Conservation (phyloP, 345 rosid genomes). For the Moricandia arvensis region DNA sequence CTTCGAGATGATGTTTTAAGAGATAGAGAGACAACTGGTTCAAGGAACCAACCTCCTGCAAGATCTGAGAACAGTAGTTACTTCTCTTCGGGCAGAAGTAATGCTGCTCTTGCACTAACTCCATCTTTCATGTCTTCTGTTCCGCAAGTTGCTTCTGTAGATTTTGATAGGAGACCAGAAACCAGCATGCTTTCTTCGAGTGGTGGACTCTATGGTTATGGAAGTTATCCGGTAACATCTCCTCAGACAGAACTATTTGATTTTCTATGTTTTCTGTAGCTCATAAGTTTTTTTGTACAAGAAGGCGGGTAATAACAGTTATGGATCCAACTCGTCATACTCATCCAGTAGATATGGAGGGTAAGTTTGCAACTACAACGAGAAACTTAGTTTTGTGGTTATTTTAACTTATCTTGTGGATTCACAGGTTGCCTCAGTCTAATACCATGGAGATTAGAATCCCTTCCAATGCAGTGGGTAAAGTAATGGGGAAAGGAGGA, state of each 20-base stretch:
- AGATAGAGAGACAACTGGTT: conserved; percentile 54
- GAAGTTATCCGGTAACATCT: conserved; percentile 59
- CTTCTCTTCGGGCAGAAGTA: conserved; percentile 51
- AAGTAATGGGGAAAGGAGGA: conserved; percentile 81
- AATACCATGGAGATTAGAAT: conserved; percentile 70
- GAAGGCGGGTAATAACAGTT: conserved; percentile 64
- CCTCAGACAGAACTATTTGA: not conserved
- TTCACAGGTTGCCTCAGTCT: conserved; percentile 55
- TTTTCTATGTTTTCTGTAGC: not conserved
- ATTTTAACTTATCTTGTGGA: conserved; percentile 13
- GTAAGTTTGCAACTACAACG: conserved; percentile 42
- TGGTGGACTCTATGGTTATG: conserved; percentile 70
- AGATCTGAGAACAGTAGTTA: conserved; percentile 49
- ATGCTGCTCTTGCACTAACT: conserved; percentile 43
- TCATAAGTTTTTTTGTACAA: not conserved
- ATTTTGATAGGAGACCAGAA: conserved; percentile 78
- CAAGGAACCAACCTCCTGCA: conserved; percentile 48
- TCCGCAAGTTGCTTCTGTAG: conserved; percentile 62
- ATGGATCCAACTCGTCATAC: conserved; percentile 65
- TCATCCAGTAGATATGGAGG: conserved; percentile 73
- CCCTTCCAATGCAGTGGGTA: conserved; percentile 84
- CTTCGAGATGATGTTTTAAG: conserved; percentile 86
- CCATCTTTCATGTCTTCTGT: conserved; percentile 67
- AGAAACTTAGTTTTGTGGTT: not conserved
- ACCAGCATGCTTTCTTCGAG: conserved; percentile 65